Evolutionary conservation across 129 eudicot species (phyloP).

Genomic region (Tagetes erecta): DNA sequence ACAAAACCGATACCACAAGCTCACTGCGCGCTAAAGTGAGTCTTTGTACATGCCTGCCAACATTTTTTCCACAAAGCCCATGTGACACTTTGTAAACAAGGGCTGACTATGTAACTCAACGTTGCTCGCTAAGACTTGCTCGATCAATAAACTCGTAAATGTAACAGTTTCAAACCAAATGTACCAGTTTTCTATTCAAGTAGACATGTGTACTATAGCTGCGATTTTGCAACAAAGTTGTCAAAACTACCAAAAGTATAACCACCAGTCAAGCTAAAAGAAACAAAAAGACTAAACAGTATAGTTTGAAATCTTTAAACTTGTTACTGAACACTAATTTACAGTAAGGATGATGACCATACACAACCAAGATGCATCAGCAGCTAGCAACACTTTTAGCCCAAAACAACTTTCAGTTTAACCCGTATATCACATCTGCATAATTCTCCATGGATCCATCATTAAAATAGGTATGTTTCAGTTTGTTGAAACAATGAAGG

Average conservation of each 20-base stretch:
- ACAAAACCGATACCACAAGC: not conserved
- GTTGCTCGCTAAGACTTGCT: not conserved
- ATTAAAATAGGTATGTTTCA: conserved; percentile 59
- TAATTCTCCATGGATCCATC: conserved; percentile 54
- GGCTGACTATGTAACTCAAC: not conserved
- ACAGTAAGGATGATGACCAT: conserved; percentile 26
- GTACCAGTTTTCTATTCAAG: not conserved
- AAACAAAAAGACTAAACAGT: too few species aligned
- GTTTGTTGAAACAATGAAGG: conserved; percentile 51
- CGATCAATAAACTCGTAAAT: not conserved
- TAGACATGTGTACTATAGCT: not conserved
- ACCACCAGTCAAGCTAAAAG: not conserved
- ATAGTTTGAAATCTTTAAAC: conserved; percentile 6
- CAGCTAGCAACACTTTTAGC: conserved; percentile 1
- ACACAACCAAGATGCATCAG: conserved; percentile 25
- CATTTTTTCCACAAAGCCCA: not conserved
- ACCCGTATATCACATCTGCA: conserved; percentile 73
- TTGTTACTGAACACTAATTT: conserved; percentile 29
- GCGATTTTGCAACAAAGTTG: not conserved
- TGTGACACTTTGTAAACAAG: not conserved
- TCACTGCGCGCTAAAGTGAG: not conserved
- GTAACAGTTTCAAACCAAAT: not conserved
- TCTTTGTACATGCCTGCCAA: not conserved
- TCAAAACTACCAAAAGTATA: conserved; percentile 12
- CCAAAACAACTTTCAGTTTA: conserved; percentile 28